Evolutionary conservation across 2,329 filamentous ascomycete genomes (phyloP), one percentile per base, ranked within the genome.

Genomic region (Venturia asperata): DNA sequence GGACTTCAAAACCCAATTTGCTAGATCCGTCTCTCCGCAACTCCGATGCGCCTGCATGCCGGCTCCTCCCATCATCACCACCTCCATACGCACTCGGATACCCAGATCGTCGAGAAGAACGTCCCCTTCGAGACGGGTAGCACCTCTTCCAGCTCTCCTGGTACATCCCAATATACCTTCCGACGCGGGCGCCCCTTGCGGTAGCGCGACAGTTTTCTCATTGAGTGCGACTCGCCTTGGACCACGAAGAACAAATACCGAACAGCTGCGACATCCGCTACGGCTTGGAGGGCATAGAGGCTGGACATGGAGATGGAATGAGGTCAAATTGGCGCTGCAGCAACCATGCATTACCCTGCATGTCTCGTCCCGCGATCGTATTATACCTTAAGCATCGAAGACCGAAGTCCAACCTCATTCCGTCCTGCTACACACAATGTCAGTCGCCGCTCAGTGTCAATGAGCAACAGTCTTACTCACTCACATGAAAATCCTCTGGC

Each of bases 381-480:
- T n/a, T n/a, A n/a, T n/a, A n/a, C n/a, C n/a, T n/a, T n/a, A n/a
- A n/a, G n/a, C n/a, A n/a, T n/a, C n/a, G n/a, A n/a, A n/a, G 30
- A 13, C 10, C 52, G 13, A 37, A 56, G 17, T 34, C 30, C 52
- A 58, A 58, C 30, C 49, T 55, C 49, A 34, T 34, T 55, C 49
- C 49, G 30, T 30, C 49, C n/a, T 34, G n/a, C 49, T 55, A 55
- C 49, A 55, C 49, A 34, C 49, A 55, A 34, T 34, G 49, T 55
- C 27, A 55, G 24, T 55, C 24, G 7, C 49, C 17, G 15, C 30
- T 55, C 17, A 55, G 3, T 11, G 10, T 24, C 49, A 34, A 30
- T 24, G 30, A 6, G 34, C 49, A 24, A 55, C 13, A 13, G 7
- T 34, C 24, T 34, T 30, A 9, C 5, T 34, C 15, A 17, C 49